These are phyloP conservation scores for Amborella trichopoda DNA, from an alignment of 164 flowering plant species.

Conservation along the genomic window DNA sequence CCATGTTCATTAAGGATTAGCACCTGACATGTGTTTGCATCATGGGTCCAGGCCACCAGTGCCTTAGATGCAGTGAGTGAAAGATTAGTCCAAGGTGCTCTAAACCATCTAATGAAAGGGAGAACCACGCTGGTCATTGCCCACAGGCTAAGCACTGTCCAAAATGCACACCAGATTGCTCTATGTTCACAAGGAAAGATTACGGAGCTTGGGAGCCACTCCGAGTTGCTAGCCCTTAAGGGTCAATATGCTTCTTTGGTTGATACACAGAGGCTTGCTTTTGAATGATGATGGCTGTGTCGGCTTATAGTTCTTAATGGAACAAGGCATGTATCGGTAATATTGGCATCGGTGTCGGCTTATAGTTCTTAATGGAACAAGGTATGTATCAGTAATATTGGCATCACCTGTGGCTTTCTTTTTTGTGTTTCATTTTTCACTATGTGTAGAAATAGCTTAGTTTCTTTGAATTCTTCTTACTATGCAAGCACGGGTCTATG, in stretches of 20 bases:
- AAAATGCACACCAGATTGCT: constrained; percentile 90
- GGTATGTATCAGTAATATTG: too few relatives aligned
- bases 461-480: too few relatives aligned
- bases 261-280: constrained; percentile 87
- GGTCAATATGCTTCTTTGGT: constrained; percentile 87
- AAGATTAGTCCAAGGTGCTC: constrained; percentile 81
- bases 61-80: constrained; percentile 89
- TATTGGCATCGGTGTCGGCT: too few relatives aligned
- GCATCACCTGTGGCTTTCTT: too few relatives aligned
- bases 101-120: constrained; percentile 75
- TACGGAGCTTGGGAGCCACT: constrained; percentile 81
- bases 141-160: constrained; percentile 94
- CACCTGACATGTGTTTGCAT: too few relatives aligned
- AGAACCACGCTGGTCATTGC: constrained; percentile 93
- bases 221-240: constrained; percentile 48
- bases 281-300: constrained; percentile 63
- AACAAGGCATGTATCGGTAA: too few relatives aligned
- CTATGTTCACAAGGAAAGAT: constrained; percentile 74
- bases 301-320: too few relatives aligned
- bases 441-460: too few relatives aligned
- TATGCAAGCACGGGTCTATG: too few relatives aligned
- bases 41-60: constrained; percentile 68
- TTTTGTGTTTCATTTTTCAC: too few relatives aligned
- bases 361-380: too few relatives aligned
- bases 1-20: too few relatives aligned